phyloP scores from a whole-genome alignment of 805 yeast species.

The Lachancea mirantina region DNA sequence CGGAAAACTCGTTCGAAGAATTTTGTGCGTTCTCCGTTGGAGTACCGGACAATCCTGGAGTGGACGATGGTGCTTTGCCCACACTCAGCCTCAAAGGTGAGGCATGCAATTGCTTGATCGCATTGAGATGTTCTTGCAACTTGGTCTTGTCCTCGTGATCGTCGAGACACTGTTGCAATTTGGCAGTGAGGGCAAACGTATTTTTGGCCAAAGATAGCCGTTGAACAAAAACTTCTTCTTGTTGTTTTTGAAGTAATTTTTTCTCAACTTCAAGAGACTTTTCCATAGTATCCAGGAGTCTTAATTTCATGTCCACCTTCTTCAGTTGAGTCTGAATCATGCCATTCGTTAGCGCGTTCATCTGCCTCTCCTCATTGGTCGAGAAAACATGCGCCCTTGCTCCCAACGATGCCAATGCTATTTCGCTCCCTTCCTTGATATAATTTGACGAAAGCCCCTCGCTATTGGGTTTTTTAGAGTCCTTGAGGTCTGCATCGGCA shows the following conservation, averaged over 20 bases:
- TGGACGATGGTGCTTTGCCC: constrained; percentile 13
- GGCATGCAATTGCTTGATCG: constrained; percentile 22
- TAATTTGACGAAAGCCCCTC: too few species aligned
- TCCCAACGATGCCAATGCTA: constrained; percentile 72
- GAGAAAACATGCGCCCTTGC: constrained; percentile 76
- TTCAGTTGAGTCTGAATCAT: constrained; percentile 56
- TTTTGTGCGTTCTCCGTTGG: constrained; percentile 10
- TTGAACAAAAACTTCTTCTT: constrained; percentile 60
- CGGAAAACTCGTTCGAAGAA: constrained; percentile 18
- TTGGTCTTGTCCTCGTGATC: constrained; percentile 17
- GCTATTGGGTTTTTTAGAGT: constrained; percentile 8
- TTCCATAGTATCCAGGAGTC: constrained; percentile 54
- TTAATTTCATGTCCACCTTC: constrained; percentile 57
- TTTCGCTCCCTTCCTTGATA: constrained; percentile 52
- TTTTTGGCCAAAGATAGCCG: constrained; percentile 58
- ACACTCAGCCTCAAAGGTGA: constrained; percentile 29
- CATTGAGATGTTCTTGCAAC: constrained; percentile 15
- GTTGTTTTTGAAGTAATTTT: constrained; percentile 51
- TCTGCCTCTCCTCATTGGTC: constrained; percentile 71
- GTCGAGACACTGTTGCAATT: constrained; percentile 19
- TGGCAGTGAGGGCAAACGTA: constrained; percentile 43
- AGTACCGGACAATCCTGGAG: constrained; percentile 9
- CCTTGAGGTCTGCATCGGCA: background rate
- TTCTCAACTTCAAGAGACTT: constrained; percentile 59
- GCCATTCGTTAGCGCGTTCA: constrained; percentile 49